Evolutionary conservation across 768 basidiomycete genomes (phyloP).

Genomic region (Clitopilus hobsonii): DNA sequence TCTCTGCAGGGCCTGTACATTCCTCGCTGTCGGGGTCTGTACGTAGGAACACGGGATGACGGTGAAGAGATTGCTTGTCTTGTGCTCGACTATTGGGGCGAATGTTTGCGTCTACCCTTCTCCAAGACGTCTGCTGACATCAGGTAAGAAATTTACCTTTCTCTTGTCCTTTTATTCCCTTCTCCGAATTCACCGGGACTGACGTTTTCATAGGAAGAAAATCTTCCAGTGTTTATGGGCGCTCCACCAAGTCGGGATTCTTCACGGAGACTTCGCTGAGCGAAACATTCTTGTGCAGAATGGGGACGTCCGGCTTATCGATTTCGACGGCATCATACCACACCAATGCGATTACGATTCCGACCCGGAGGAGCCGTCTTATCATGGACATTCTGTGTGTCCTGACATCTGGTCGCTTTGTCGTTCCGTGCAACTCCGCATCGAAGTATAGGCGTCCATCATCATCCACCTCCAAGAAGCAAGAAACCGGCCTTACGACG

Average conservation of each 20-base stretch:
- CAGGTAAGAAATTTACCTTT: slow-evolving; percentile 25
- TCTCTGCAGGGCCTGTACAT: slow-evolving; percentile 27
- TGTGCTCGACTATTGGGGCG: slow-evolving; percentile 31
- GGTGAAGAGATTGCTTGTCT: slow-evolving; percentile 32
- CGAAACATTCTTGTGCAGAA: slow-evolving; percentile 31
- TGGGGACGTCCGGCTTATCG: slow-evolving; percentile 33
- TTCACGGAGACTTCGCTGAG: slow-evolving; percentile 38
- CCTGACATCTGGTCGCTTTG: not conserved
- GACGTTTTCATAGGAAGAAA: slow-evolving; percentile 17
- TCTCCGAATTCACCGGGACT: not conserved
- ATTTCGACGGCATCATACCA: slow-evolving; percentile 27
- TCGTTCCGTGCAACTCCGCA: not conserved
- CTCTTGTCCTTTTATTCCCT: not conserved
- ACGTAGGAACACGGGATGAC: slow-evolving; percentile 22
- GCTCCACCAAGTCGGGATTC: slow-evolving; percentile 28
- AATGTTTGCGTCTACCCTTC: slow-evolving; percentile 26
- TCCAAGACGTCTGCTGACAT: slow-evolving; percentile 20
- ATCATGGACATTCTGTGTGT: slow-evolving; percentile 18
- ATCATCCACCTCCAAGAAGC: no score
- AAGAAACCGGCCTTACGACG: no score
- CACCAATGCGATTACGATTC: slow-evolving; percentile 22
- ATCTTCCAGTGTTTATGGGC: slow-evolving; percentile 27
- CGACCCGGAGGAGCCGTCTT: not conserved
- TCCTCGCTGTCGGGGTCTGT: slow-evolving; percentile 31
- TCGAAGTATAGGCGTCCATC: not conserved